Base-by-base conservation (phyloP, 179 eudicot genomes). In the Patellifolia procumbens region DNA sequence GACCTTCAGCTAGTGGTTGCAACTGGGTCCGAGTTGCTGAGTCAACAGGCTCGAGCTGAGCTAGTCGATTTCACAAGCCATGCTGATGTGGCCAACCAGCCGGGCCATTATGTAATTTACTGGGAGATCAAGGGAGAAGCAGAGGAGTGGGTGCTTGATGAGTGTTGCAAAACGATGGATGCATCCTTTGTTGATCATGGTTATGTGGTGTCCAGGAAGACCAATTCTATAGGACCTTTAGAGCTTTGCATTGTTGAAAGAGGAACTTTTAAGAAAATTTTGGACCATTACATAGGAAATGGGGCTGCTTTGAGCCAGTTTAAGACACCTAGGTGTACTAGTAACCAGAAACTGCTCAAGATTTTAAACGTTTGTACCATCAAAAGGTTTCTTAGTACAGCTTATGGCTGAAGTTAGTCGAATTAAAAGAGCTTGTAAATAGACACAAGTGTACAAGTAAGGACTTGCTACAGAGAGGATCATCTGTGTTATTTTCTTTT, bases 21-120 rank as follows among this genome's bases (percentile, higher is more conserved):
- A 48, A 87, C 69, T 26, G 91, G 89, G 16, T 87, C 88, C 5
- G 86, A 86, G 34, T 67, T 84, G 31, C 87, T 89, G 22, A 73
- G 72, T 53, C 78, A 73, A 55, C 58, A 45, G 58, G 65, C 85
- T 0, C 71, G 58, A 67, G 93, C 88, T 9, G 97, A 91, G 84
- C 83, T 91, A 12, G 86, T 91, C 17, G 97, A 91, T 42, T 91
- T 90, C 89, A 89, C 94, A 26, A 89, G 93, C 90, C 89, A 90
- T 34, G 97, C 94, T 22, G 73, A 87, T n/a, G 66, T 85, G 31
- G 75, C 79, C 0, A 76, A 67, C 51, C 81, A 79, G n/a, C 97
- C 97, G 0, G 97, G 97, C 0, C 97, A 90, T 72, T 90, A 91
- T 58, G 61, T 88, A 7, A 85, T 91, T n/a, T 91, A 88, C 78